Evolutionary conservation across 1,139 yeast species (phyloP).

Genomic region (Suhomyces choctaworum): DNA sequence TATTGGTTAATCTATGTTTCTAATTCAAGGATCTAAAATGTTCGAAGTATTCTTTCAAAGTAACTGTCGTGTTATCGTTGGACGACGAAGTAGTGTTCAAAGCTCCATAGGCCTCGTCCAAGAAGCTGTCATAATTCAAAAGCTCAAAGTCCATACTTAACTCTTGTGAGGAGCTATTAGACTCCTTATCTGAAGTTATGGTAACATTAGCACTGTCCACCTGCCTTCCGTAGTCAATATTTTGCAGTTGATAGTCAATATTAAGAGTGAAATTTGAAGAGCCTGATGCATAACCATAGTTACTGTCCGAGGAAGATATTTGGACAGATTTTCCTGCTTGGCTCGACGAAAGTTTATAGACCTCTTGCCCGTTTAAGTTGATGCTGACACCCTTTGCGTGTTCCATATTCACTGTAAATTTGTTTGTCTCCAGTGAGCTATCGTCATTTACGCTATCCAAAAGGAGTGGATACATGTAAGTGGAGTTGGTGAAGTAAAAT

Average conservation of each 20-base stretch:
- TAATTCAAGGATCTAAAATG: background rate
- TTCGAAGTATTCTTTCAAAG: constrained; percentile 1
- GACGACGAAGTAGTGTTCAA: background rate
- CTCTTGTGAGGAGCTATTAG: background rate
- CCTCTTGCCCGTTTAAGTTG: constrained; percentile 19
- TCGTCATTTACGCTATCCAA: constrained; percentile 1
- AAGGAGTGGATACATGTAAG: constrained; percentile 18
- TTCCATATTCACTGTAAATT: constrained; percentile 10
- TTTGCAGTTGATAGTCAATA: background rate
- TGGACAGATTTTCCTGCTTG: constrained; percentile 53
- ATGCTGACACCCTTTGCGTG: constrained; percentile 14
- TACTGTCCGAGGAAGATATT: constrained; percentile 47
- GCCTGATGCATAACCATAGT: constrained; percentile 50
- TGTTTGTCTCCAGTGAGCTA: background rate
- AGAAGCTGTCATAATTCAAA: constrained; percentile 2
- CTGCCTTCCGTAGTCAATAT: constrained; percentile 3
- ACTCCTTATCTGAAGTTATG: background rate
- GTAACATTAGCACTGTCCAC: constrained; percentile 1
- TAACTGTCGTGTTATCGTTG: background rate
- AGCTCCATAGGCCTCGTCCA: background rate
- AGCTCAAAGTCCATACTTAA: background rate
- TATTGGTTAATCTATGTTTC: background rate
- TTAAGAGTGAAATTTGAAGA: constrained; percentile 35
- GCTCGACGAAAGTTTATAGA: constrained; percentile 20
- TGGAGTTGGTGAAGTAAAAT: constrained; percentile 18